Conservation (phyloP, 2,329 filamentous ascomycete genomes). For the Dactylellina sp. region DNA sequence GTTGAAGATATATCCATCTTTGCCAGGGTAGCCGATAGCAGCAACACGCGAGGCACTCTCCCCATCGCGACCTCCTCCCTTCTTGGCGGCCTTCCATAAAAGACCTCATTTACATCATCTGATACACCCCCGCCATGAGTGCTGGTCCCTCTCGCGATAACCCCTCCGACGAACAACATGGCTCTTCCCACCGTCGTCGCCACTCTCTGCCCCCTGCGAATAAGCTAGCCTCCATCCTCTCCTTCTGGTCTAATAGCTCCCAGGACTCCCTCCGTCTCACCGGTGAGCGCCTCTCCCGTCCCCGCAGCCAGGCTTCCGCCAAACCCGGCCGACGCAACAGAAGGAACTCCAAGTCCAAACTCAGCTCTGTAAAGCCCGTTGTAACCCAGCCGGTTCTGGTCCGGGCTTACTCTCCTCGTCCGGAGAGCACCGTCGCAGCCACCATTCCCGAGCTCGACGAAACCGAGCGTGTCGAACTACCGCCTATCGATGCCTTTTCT, state of each 20-base stretch:
- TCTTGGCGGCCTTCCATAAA: background rate
- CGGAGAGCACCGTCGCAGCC: constrained; percentile 31
- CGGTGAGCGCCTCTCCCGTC: constrained; percentile 37
- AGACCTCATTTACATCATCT: too few species aligned
- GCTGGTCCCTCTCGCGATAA: constrained; percentile 21
- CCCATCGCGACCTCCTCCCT: background rate
- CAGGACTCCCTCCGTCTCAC: constrained; percentile 39
- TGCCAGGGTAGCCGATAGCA: too few species aligned
- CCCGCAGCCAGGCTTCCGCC: constrained; percentile 39
- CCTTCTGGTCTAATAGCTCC: constrained; percentile 50
- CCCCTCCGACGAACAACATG: constrained; percentile 8
- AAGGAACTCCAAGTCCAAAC: constrained; percentile 35
- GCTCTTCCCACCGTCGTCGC: constrained; percentile 36
- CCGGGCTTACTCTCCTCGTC: constrained; percentile 39
- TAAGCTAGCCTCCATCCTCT: constrained; percentile 51
- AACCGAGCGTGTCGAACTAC: constrained; percentile 58
- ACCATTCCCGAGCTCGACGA: constrained; percentile 56
- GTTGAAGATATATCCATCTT: too few species aligned
- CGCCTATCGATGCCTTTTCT: constrained; percentile 60
- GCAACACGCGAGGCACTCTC: too few species aligned
- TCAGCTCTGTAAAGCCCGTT: constrained; percentile 21
- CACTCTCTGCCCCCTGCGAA: constrained; percentile 47
- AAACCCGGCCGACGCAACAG: constrained; percentile 20
- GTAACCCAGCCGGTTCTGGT: constrained; percentile 48
- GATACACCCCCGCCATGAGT: constrained; percentile 10